Evolutionary conservation across 495 filamentous ascomycete genomes (phyloP), one percentile per base, ranked within the genome.

Genomic region (Choiromyces venosus): DNA sequence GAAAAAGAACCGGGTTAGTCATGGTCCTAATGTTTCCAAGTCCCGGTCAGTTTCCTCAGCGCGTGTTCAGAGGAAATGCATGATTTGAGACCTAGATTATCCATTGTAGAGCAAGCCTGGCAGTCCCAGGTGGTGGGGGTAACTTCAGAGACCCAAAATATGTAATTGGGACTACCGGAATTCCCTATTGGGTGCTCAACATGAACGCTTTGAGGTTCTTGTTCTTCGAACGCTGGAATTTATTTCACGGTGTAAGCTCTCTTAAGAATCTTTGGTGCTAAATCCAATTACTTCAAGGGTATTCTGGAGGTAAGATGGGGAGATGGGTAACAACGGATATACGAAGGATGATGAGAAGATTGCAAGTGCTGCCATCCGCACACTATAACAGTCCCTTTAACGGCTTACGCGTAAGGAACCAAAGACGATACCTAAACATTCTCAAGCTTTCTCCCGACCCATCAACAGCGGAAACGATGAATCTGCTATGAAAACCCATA

Each of bases 211-310:
- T n/a, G n/a, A n/a, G n/a, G n/a, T 42, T 42, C 40, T 42, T 1
- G 5, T 42, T 0, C 21, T 21, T 25, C 2, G 3, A 4, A 61
- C 12, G 19, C 3, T 29, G 10, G 2, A 1, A 14, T 61, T 29
- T 29, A 61, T 3, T n/a, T 0, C 10, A 61, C 21, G 8, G 52
- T 4, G 1, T 25, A 61, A 29, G 8, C 25, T 6, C 25, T 61
- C 0, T 29, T 18, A 14, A 7, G 52, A 16, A 1, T 12, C 52
- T 18, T 61, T 61, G 12, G n/a, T 56, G 46, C 4, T 21, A 14
- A 12, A 5, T 6, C 1, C 1, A 2, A 4, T 56, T n/a, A 9
- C 1, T 7, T 2, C 0, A 29, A 1, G 8, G n/a, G 0, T 8
- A 9, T 7, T n/a, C n/a, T 25, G 46, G 46, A 25, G 1, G 21